These are phyloP conservation scores for Uncinocarpus reesii DNA, from an alignment of 2,329 filamentous ascomycete species.

Conservation along the genomic window DNA sequence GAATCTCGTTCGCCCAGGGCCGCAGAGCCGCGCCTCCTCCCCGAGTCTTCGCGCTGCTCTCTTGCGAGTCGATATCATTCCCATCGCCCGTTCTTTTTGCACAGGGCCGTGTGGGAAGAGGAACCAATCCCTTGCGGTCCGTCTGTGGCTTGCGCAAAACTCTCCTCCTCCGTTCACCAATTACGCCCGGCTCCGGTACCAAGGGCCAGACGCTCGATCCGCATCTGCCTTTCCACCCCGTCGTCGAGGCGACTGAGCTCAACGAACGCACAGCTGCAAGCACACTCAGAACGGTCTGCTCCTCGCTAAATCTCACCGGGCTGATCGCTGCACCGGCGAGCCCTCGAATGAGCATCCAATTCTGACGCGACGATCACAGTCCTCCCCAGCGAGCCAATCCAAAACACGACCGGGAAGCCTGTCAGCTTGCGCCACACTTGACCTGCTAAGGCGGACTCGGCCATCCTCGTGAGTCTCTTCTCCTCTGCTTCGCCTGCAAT, in stretches of 20 bases:
- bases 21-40: too few relatives aligned
- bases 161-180: not conserved
- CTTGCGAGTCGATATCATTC: not conserved
- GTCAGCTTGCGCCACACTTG: slow-evolving; percentile 39
- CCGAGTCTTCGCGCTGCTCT: not conserved
- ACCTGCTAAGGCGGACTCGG: slow-evolving; percentile 26
- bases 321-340: not conserved
- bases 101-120: not conserved
- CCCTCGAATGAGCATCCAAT: not conserved
- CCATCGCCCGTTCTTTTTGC: not conserved
- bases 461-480: slow-evolving; percentile 15
- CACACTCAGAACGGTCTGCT: too few relatives aligned
- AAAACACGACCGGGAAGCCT: slow-evolving; percentile 20
- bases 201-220: not conserved
- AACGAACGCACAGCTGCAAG: too few relatives aligned
- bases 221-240: not conserved
- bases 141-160: slow-evolving; percentile 6
- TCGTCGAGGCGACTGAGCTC: too few relatives aligned
- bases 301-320: too few relatives aligned
- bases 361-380: slow-evolving; percentile 5
- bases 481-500: slow-evolving; percentile 9
- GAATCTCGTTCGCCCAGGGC: too few relatives aligned
- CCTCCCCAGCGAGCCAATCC: slow-evolving; percentile 6
- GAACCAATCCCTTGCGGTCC: not conserved
- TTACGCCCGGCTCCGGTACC: not conserved